Evolutionary conservation across 2,329 filamentous ascomycete genomes (phyloP).

Genomic region (Cladosporium phlei): DNA sequence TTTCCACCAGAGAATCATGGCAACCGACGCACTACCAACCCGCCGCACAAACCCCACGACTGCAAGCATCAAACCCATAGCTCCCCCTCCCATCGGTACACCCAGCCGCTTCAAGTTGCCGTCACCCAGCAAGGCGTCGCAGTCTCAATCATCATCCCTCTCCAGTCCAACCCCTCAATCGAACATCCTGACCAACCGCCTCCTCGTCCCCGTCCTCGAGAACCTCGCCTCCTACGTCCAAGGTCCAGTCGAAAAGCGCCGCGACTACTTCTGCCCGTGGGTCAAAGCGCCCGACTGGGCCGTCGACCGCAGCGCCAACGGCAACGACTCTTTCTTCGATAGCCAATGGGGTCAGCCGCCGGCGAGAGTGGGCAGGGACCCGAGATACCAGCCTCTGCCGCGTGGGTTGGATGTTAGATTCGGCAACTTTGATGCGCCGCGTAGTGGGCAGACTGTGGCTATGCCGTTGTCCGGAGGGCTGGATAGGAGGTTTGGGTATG

Average conservation of each 20-base stretch:
- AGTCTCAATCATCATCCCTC: not conserved
- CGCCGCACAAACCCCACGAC: conserved; percentile 5
- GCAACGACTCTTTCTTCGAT: conserved; percentile 40
- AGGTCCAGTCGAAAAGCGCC: conserved; percentile 29
- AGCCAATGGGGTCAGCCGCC: conserved; percentile 34
- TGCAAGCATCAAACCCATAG: conserved; percentile 2
- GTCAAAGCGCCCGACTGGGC: conserved; percentile 34
- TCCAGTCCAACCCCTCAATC: not conserved
- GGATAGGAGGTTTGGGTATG: conserved; percentile 13
- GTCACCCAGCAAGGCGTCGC: conserved; percentile 11
- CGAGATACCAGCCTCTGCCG: conserved; percentile 28
- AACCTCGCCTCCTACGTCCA: conserved; percentile 39
- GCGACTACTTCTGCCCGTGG: conserved; percentile 40
- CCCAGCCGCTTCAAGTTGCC: not conserved
- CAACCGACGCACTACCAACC: conserved; percentile 12
- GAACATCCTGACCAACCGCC: conserved; percentile 16
- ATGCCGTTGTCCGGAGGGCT: conserved; percentile 5
- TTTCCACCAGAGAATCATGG: conserved; percentile 24
- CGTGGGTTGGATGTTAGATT: conserved; percentile 19
- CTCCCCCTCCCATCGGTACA: conserved; percentile 7
- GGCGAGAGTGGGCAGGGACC: conserved; percentile 34
- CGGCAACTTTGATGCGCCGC: conserved; percentile 8
- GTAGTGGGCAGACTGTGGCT: not conserved
- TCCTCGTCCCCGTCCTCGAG: conserved; percentile 41
- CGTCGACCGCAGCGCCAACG: conserved; percentile 34